Evolutionary conservation across 2,329 filamentous ascomycete species (phyloP).

Genomic region (Penicillium verrucosum): DNA sequence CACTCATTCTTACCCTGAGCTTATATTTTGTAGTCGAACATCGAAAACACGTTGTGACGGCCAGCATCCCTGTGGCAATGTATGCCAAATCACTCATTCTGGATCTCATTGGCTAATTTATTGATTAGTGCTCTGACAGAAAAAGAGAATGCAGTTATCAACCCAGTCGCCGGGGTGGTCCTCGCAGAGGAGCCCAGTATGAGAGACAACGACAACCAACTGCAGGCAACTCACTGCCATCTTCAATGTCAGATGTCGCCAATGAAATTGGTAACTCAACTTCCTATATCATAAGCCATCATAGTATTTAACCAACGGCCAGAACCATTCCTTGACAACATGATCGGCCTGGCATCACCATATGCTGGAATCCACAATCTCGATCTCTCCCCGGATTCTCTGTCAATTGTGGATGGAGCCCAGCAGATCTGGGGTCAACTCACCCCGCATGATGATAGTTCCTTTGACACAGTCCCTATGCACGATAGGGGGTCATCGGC

Average conservation of each 20-base stretch:
- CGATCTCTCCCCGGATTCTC: constrained; percentile 15
- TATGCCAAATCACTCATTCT: constrained; percentile 6
- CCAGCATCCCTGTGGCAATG: not conserved
- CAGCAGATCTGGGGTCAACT: constrained; percentile 13
- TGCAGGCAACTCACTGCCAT: not conserved
- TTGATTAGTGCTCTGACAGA: constrained; percentile 15
- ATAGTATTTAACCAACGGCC: not conserved
- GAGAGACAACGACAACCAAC: constrained; percentile 6
- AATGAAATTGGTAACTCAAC: constrained; percentile 8
- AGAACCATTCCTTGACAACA: constrained; percentile 17
- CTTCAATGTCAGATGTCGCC: constrained; percentile 1
- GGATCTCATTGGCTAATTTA: not conserved
- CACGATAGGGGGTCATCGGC: constrained; percentile 1
- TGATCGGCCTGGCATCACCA: constrained; percentile 16
- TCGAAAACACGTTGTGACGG: constrained; percentile 28
- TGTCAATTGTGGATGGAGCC: constrained; percentile 8
- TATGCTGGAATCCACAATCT: constrained; percentile 18
- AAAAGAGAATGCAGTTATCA: constrained; percentile 17
- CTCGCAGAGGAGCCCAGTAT: constrained; percentile 19
- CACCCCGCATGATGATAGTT: constrained; percentile 11
- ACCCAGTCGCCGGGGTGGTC: constrained; percentile 25
- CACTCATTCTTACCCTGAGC: not conserved
- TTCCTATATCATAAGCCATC: not conserved
- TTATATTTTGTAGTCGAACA: constrained; percentile 14
- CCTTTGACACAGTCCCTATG: constrained; percentile 1